Evolutionary conservation across 129 eudicot genomes (phyloP).

Genomic region (Solidago caesia): DNA sequence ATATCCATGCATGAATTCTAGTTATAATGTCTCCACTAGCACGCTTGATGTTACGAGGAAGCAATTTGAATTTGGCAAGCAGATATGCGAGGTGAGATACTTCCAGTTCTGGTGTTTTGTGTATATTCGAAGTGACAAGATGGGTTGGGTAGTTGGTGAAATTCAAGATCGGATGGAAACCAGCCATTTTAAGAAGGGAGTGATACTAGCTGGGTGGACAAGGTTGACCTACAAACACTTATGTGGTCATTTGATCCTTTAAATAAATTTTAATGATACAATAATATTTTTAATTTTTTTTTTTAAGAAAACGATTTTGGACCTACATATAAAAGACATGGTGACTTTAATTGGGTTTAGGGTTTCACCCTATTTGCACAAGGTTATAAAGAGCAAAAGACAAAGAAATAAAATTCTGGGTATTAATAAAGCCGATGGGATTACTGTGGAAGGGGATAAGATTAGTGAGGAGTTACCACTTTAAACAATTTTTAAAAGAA

Average conservation of each 20-base stretch:
- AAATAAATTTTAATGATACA: too few relatives aligned
- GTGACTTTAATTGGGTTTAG: too few relatives aligned
- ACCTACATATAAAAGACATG: too few relatives aligned
- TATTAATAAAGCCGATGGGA: too few relatives aligned
- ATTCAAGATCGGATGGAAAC: not conserved
- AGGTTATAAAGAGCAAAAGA: too few relatives aligned
- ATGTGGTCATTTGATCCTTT: not conserved
- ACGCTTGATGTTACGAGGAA: constrained; percentile 94
- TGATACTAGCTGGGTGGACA: not conserved
- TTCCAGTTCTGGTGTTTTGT: not conserved
- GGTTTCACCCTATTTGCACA: too few relatives aligned
- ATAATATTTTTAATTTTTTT: too few relatives aligned
- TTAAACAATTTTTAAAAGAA: too few relatives aligned
- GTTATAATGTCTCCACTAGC: constrained; percentile 91
- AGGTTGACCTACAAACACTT: not conserved
- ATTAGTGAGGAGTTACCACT: too few relatives aligned
- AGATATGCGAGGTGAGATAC: constrained; percentile 55
- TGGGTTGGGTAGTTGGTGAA: constrained; percentile 5
- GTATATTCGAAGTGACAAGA: constrained; percentile 1
- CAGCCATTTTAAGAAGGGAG: not conserved
- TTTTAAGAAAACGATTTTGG: too few relatives aligned
- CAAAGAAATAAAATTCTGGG: too few relatives aligned
- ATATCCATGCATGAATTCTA: constrained; percentile 96
- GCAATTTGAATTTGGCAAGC: constrained; percentile 73
- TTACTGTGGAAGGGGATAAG: too few relatives aligned